These are phyloP conservation scores for Euclidium syriacum DNA, from an alignment of 345 rosid species.

Conservation along the genomic window DNA sequence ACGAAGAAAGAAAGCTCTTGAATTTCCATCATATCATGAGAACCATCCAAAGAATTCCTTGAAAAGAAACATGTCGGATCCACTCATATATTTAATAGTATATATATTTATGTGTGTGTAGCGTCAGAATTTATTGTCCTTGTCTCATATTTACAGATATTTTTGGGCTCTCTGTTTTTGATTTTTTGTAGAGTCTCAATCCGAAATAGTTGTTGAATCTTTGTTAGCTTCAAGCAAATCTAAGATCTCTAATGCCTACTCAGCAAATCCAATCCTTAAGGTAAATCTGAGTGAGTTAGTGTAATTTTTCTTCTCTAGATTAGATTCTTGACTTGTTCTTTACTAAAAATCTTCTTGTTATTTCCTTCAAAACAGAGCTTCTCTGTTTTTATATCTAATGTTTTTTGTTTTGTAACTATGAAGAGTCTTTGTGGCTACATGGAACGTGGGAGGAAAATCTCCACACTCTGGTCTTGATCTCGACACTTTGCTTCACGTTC, in stretches of 20 bases:
- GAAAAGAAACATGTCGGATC: conserved; percentile 26
- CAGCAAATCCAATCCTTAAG: conserved; percentile 50
- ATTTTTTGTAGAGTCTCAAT: conserved; percentile 41
- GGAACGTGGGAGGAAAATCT: conserved; percentile 96
- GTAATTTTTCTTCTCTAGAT: not conserved
- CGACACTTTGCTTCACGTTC: conserved; percentile 60
- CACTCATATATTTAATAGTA: conserved; percentile 22
- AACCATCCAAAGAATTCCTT: conserved; percentile 20
- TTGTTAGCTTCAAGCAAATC: conserved; percentile 33
- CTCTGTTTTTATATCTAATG: conserved; percentile 14
- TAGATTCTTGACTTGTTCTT: not conserved
- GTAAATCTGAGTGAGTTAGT: conserved; percentile 30
- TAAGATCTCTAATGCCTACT: conserved; percentile 38
- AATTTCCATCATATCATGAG: conserved; percentile 13
- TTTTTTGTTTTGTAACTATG: conserved; percentile 4
- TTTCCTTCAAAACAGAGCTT: not conserved
- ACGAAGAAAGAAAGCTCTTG: conserved; percentile 26
- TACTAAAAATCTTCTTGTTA: not conserved
- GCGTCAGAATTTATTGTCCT: not conserved
- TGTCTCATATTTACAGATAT: conserved; percentile 1
- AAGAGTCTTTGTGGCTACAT: conserved; percentile 91
- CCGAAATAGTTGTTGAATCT: conserved; percentile 42
- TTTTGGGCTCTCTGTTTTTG: conserved; percentile 7
- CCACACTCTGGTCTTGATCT: conserved; percentile 60
- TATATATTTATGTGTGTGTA: not conserved